Evolutionary conservation across 225 moss, liverwort and hornwort species (phyloP), one percentile per base, ranked within the genome.

Genomic region (Ulota crispa): DNA sequence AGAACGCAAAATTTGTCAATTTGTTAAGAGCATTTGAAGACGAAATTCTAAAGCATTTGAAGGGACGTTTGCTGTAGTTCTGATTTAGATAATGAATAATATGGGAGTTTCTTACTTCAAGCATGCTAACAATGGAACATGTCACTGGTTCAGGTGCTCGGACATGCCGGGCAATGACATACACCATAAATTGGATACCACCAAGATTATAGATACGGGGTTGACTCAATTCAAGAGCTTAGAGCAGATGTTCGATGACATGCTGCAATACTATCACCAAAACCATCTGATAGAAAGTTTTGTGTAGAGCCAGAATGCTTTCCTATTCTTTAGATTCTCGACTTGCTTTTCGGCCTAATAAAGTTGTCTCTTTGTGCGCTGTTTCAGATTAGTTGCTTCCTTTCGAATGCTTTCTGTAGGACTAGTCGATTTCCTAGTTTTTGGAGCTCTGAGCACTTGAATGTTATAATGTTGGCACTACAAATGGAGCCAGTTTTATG

Each of bases 161-260:
- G 81, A 81, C 45, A 75, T 23, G 52, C 26, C 37, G 45, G 79
- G 79, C 27, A 79, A 97, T 47, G 84, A 87, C 69, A 56, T 93
- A 21, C 45, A 50, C 30, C 97, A 97, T 64, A 81, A 55, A 41
- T 77, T 95, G 65, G 87, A 87, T 81, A 88, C 88, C 37, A 87
- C 80, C 52, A 95, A 93, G 73, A 79, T 94, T 34, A 76, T 30
- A 59, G 72, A 87, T 80, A 81, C 93, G 14, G 94, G 97, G 45
- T 70, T 94, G 9, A 66, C 67, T 36, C 31, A 73, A 41, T 94
- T 94, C 84, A 91, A 89, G 82, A 84, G 83, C 73, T 21, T 87
- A 14, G 95, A 97, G 39, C 61, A 83, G 26, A 97, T 95, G 89
- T 83, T 80, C 39, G 87, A 89, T 34, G 97, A 93, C 83, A 78